These are phyloP conservation scores for Pseudogymnoascus destructans DNA, from an alignment of 2,329 filamentous ascomycete species.

Conservation along the genomic window DNA sequence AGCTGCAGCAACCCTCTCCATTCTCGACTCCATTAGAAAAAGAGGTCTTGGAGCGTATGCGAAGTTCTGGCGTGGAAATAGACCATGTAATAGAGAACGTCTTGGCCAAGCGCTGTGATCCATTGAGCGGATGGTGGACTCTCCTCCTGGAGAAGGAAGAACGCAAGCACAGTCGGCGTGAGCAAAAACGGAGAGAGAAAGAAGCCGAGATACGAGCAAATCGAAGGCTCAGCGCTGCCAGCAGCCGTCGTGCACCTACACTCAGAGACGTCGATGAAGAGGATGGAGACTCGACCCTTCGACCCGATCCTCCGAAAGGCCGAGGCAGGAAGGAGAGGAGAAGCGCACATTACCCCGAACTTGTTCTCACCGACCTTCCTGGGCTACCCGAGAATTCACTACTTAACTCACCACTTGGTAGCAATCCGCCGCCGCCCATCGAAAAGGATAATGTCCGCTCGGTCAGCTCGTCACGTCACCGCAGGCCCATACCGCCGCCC, in stretches of 20 bases:
- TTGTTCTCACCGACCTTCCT: conserved; percentile 61
- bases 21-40: conserved; percentile 83
- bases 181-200: conserved; percentile 72
- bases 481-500: conserved; percentile 66
- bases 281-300: conserved; percentile 34
- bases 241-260: conserved; percentile 66
- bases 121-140: conserved; percentile 91
- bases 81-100: conserved; percentile 93
- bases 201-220: conserved; percentile 71
- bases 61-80: conserved; percentile 83
- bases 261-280: conserved; percentile 72
- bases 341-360: conserved; percentile 50
- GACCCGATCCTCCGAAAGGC: conserved; percentile 47
- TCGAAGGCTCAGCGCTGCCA: conserved; percentile 75
- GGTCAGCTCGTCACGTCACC: conserved; percentile 62
- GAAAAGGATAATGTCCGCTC: conserved; percentile 70
- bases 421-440: conserved; percentile 52
- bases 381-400: conserved; percentile 50
- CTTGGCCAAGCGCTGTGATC: conserved; percentile 75
- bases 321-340: conserved; percentile 69
- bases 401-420: conserved; percentile 21
- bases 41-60: conserved; percentile 84
- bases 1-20: conserved; percentile 63
- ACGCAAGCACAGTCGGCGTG: conserved; percentile 66
- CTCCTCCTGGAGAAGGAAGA: conserved; percentile 88